phyloP scores from a whole-genome alignment of 805 yeast genomes.

The Saccharomycopsis schoenii region DNA sequence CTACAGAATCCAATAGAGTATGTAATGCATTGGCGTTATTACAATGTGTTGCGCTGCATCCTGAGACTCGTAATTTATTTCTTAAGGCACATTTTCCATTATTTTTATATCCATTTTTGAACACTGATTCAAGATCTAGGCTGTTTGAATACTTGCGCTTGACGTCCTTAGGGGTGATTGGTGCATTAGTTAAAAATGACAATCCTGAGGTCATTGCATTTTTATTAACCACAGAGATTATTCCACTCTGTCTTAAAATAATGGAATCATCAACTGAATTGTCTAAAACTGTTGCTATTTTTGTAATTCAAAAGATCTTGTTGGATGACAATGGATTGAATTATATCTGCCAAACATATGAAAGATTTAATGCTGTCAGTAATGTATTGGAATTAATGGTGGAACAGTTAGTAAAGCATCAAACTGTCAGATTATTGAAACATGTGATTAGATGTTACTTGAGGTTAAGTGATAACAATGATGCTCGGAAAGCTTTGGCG shows the following conservation, averaged over 20 bases:
- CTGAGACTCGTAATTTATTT: constrained; percentile 77
- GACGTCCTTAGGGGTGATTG: constrained; percentile 92
- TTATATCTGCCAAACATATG: constrained; percentile 91
- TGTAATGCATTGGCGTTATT: constrained; percentile 91
- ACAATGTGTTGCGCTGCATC: constrained; percentile 95
- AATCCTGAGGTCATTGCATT: constrained; percentile 92
- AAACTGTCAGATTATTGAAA: constrained; percentile 76
- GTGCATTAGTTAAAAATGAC: constrained; percentile 93
- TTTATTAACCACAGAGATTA: constrained; percentile 88
- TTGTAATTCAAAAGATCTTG: constrained; percentile 86
- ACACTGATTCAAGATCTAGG: constrained; percentile 83
- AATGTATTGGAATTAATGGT: constrained; percentile 83
- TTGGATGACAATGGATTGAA: constrained; percentile 85
- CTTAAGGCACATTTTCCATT: constrained; percentile 86
- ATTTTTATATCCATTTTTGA: constrained; percentile 85
- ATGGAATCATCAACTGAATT: constrained; percentile 94
- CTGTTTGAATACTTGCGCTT: constrained; percentile 89
- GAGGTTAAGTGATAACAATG: constrained; percentile 79
- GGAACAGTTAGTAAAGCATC: constrained; percentile 65
- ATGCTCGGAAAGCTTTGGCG: constrained; percentile 80
- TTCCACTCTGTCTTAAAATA: constrained; percentile 85
- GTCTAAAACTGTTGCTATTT: constrained; percentile 92
- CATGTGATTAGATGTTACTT: constrained; percentile 92
- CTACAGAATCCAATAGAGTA: constrained; percentile 83
- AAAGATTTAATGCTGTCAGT: constrained; percentile 88